A percentile compares a stretch with the other conserved stretches of the same genome.
phyloP scores from a whole-genome alignment of 805 yeast genomes.

The Brettanomyces bruxellensis region DNA sequence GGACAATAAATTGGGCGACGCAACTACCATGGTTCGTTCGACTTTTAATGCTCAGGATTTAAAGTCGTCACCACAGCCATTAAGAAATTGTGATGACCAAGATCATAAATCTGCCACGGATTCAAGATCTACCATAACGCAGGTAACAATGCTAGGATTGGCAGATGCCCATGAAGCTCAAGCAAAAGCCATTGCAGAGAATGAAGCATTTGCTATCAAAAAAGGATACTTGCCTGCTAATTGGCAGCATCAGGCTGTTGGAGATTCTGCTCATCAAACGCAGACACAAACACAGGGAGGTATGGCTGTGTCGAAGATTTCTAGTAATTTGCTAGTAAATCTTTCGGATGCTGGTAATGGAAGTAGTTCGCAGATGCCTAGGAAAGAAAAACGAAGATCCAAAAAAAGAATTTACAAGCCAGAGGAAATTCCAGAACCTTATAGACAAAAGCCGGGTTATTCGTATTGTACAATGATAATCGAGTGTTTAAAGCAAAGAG shows the following conservation, averaged over 20 bases:
- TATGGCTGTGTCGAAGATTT: constrained; percentile 10
- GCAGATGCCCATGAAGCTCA: neutral
- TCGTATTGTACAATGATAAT: constrained; percentile 79
- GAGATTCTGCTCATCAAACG: constrained; percentile 1
- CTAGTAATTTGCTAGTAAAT: constrained; percentile 8
- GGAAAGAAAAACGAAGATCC: constrained; percentile 19
- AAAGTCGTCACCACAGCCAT: too few species aligned
- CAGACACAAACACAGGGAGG: constrained; percentile 1
- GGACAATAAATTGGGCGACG: too few species aligned
- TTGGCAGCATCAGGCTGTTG: neutral
- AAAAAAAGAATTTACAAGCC: constrained; percentile 57
- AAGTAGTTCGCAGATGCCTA: constrained; percentile 20
- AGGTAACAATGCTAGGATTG: neutral
- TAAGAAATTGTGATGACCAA: too few species aligned
- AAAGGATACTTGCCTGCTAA: neutral
- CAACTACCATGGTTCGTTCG: too few species aligned
- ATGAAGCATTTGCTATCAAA: constrained; percentile 1
- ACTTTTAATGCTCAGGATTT: too few species aligned
- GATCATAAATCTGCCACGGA: too few species aligned
- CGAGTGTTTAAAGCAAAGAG: constrained; percentile 60
- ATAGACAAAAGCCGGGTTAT: constrained; percentile 72
- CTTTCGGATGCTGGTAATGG: constrained; percentile 16
- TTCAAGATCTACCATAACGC: neutral
- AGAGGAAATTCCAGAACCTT: constrained; percentile 86
- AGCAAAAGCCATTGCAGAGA: constrained; percentile 1